Base-by-base conservation (phyloP, 2,329 filamentous ascomycete species). In the Xylaria sp. region DNA sequence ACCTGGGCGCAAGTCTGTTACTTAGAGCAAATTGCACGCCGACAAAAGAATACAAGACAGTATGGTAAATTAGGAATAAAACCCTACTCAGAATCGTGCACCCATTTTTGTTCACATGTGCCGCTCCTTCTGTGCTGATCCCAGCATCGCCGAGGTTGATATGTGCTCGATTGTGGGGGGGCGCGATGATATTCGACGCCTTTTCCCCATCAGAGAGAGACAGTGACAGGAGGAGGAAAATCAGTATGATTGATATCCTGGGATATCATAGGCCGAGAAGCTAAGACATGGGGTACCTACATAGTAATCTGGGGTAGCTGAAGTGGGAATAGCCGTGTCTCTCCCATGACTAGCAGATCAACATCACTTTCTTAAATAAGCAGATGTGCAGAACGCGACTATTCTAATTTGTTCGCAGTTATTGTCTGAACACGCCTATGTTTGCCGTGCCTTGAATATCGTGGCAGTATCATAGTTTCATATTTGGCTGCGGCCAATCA, bases 161-260 rank as follows among this genome's bases (percentile, higher is more conserved):
- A 15, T 49, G 43, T 54, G 19, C 15, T 58, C 35, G 31, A 28
- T n/a, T 53, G 60, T 46, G 54, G 60, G 60, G 53, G 35, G 9
- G 14, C 11, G 35, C 45, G 9, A 50, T 21, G 52, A 57, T 61
- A 46, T 40, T 35, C 46, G 52, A 14, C 21, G 17, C 37, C 23
- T 17, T 25, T 62, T 58, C 52, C 38, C 25, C 47, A 53, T 35
- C 21, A 31, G 28, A 9, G 21, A 19, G 42, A n/a, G 6, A n/a
- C 5, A 31, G 51, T 61, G 59, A 61, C 59, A 46, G 25, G 33
- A 2, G 17, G 42, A 21, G 31, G 47, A 37, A 50, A 50, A 19
- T 28, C 28, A 14, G n/a, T n/a, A 12, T 15, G 11, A 33, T 51
- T 9, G 17, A 51, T 15, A 23, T 23, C 4, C 31, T 47, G 19